These are phyloP conservation scores for Fusarium brachygibbosum DNA, from an alignment of 2,329 filamentous ascomycete genomes.

Conservation along the genomic window DNA sequence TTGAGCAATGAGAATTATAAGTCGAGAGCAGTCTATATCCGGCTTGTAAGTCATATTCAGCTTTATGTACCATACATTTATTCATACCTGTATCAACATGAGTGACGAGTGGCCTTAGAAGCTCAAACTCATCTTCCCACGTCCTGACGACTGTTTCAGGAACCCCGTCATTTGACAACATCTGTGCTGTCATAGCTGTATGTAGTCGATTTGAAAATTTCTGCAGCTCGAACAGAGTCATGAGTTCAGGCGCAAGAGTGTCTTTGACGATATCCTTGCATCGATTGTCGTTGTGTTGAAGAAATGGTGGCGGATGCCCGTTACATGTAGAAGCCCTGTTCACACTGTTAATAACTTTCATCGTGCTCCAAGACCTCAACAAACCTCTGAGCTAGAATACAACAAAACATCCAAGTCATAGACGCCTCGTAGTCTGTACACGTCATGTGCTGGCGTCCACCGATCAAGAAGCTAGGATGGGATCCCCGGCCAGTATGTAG, in stretches of 20 bases:
- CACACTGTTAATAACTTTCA: conserved; percentile 10
- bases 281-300: conserved; percentile 63
- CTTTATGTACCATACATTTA: not conserved
- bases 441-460: conserved; percentile 58
- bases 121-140: conserved; percentile 67
- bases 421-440: conserved; percentile 66
- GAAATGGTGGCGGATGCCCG: conserved; percentile 64
- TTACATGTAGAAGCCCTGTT: conserved; percentile 55
- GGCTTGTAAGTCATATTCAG: not conserved
- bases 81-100: conserved; percentile 61
- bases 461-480: conserved; percentile 63
- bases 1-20: conserved; percentile 63
- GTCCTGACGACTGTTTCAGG: conserved; percentile 61
- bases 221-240: conserved; percentile 62
- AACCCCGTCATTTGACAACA: conserved; percentile 62
- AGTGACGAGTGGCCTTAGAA: conserved; percentile 61
- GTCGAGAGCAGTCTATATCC: conserved; percentile 60
- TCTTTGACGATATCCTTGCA: conserved; percentile 57
- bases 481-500: conserved; percentile 67
- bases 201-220: conserved; percentile 65
- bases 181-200: conserved; percentile 61
- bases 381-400: conserved; percentile 65
- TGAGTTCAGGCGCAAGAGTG: conserved; percentile 60
- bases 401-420: conserved; percentile 67
- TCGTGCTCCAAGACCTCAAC: not conserved